Evolutionary conservation across 495 filamentous ascomycete genomes (phyloP), one percentile per base, ranked within the genome.

Genomic region (Penicillium herquei): DNA sequence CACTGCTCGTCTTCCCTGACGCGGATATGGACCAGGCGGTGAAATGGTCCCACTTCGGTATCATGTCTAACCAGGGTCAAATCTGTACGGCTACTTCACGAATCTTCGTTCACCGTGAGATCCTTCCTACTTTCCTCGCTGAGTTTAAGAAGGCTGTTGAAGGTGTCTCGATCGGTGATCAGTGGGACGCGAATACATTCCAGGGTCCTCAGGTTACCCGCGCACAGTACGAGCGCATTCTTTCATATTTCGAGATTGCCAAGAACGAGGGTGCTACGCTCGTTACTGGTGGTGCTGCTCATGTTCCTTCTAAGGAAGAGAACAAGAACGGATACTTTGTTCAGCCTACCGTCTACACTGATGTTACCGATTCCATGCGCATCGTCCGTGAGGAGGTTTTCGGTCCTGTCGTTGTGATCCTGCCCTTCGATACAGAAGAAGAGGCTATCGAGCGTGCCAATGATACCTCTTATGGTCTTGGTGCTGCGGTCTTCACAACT

Each of bases 191-290:
- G 74, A 69, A 44, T 86, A 90, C 16, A 86, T 89, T 68, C 77
- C 92, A 96, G 65, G 92, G 92, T 11, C 92, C 92, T 10, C 92
- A 96, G 69, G 85, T 95, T 41, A 92, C 90, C 7, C 89, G 87
- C 69, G 73, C 81, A 17, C 92, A 96, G 67, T 90, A 89, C 57
- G 90, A 96, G 51, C 78, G 84, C 13, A 83, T 96, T 16, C 79
- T 94, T n/a, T 74, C 77, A 12, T 97, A 90, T 66, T 86, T 96
- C 57, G 78, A 90, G 49, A 67, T 82, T 14, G 93, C 89, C 0
- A 88, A 89, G 74, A 78, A 77, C 6, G 92, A 96, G 61, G 93
- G 93, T 44, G 93, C 92, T 1, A 90, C 81, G 5, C 71, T 96
- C 6, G 75, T 83, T 16, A 68, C 83, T 14, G 92, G 92, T 21